phyloP scores from a whole-genome alignment of 2,329 filamentous ascomycete species.

The Phaeosphaeria sp. region DNA sequence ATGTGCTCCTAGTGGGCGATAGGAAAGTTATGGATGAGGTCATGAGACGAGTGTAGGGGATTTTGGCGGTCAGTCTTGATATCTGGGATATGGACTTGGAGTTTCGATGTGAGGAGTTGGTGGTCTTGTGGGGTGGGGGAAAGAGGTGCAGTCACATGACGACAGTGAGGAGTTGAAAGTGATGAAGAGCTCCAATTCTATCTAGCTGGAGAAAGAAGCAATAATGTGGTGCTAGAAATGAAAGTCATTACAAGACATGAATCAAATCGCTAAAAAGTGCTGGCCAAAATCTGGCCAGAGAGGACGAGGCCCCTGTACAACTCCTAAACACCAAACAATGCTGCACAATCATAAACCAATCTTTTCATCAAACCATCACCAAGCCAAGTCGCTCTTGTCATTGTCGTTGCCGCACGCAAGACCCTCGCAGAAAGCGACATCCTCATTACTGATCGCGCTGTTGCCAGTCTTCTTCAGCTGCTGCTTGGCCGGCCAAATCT shows the following conservation, averaged over 20 bases:
- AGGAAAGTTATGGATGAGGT: background rate
- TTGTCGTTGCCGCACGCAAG: slow-evolving; percentile 34
- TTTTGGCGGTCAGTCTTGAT: background rate
- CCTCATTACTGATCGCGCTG: slow-evolving; percentile 28
- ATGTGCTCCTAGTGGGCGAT: slow-evolving; percentile 4
- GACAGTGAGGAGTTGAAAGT: background rate
- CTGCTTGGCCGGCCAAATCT: slow-evolving; percentile 62
- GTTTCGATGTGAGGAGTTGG: too few relatives aligned
- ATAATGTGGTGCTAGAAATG: background rate
- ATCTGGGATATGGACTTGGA: background rate
- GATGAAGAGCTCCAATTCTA: background rate
- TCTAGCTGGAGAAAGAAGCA: background rate
- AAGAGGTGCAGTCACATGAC: background rate
- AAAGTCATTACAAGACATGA: background rate
- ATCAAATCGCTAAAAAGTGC: slow-evolving; percentile 3
- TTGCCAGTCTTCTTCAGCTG: slow-evolving; percentile 26
- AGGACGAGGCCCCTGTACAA: slow-evolving; percentile 25
- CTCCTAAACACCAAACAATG: slow-evolving; percentile 28
- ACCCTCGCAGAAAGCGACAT: slow-evolving; percentile 37
- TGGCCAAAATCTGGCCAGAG: background rate
- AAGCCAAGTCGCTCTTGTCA: slow-evolving; percentile 36
- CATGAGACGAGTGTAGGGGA: background rate
- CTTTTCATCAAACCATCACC: slow-evolving; percentile 17
- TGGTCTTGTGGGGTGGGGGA: background rate
- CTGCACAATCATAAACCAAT: slow-evolving; percentile 14